phyloP scores from a whole-genome alignment of 257 asterid species.

The Forsythia viridissima region DNA sequence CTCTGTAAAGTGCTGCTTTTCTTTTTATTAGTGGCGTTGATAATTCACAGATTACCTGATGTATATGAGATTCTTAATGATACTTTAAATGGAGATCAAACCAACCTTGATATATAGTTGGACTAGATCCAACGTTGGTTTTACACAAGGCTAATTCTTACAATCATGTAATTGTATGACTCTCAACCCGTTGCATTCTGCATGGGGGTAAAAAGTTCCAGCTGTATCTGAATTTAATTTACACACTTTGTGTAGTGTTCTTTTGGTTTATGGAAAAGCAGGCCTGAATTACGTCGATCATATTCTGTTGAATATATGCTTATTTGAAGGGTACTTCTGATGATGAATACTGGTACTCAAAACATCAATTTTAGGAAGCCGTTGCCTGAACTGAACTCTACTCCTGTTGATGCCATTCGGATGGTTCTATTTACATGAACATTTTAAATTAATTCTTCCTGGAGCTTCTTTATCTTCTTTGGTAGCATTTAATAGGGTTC shows the following conservation, averaged over 20 bases:
- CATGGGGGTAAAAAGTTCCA: background rate
- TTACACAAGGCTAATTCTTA: slow-evolving; percentile 10
- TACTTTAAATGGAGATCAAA: background rate
- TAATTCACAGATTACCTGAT: background rate
- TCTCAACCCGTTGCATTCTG: slow-evolving; percentile 6
- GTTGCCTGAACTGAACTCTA: background rate
- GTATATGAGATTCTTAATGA: background rate
- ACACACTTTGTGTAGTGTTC: background rate
- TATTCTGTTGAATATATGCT: background rate
- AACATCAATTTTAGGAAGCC: background rate
- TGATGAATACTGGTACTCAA: background rate
- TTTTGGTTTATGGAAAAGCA: background rate
- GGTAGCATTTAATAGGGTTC: background rate
- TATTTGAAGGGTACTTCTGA: background rate
- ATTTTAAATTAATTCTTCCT: background rate
- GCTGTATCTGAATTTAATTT: background rate
- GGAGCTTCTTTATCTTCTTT: background rate
- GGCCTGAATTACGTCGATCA: background rate
- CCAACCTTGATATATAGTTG: slow-evolving; percentile 2
- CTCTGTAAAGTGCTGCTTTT: background rate
- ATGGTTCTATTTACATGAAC: background rate
- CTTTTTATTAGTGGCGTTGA: background rate
- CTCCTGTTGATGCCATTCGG: background rate
- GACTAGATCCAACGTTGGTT: background rate
- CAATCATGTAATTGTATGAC: slow-evolving; percentile 4